Conservation (phyloP, 495 filamentous ascomycete genomes). For the Staphylotrichum tortipilum region DNA sequence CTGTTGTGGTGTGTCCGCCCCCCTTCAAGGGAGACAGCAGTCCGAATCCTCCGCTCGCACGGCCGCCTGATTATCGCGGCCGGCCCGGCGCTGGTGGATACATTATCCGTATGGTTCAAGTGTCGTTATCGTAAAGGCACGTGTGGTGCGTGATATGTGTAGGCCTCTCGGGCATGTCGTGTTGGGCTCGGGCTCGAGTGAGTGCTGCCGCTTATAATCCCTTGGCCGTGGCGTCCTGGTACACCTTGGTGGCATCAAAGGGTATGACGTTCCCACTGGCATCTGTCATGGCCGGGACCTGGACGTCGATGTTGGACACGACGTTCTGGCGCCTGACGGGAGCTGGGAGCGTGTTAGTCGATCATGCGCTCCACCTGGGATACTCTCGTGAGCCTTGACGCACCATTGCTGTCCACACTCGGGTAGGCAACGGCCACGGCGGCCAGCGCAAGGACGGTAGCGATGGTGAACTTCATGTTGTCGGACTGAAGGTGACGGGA, state of each 20-base stretch:
- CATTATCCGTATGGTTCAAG: too few relatives aligned
- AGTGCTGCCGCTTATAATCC: slow-evolving; percentile 16
- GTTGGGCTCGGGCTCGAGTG: too few relatives aligned
- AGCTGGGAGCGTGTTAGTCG: slow-evolving; percentile 7
- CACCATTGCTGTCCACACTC: slow-evolving; percentile 21
- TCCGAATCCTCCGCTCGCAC: too few relatives aligned
- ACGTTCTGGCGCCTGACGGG: slow-evolving; percentile 21
- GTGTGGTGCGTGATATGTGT: too few relatives aligned
- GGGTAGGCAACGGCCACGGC: slow-evolving; percentile 38
- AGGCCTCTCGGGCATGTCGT: too few relatives aligned
- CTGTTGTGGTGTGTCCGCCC: too few relatives aligned
- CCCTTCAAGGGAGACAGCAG: too few relatives aligned
- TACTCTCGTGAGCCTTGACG: background rate
- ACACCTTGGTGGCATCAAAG: slow-evolving; percentile 32
- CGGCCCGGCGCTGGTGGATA: too few relatives aligned
- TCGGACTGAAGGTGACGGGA: slow-evolving; percentile 10
- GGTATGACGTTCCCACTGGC: slow-evolving; percentile 29
- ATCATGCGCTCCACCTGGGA: too few relatives aligned
- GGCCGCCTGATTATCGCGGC: too few relatives aligned
- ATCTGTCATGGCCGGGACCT: slow-evolving; percentile 33
- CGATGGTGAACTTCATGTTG: slow-evolving; percentile 46
- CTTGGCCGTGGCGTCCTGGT: slow-evolving; percentile 19
- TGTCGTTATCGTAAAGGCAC: too few relatives aligned
- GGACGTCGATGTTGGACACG: slow-evolving; percentile 17
- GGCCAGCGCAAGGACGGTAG: slow-evolving; percentile 39